Base-by-base conservation (phyloP, 345 rosid genomes). In the Arabis alpina region DNA sequence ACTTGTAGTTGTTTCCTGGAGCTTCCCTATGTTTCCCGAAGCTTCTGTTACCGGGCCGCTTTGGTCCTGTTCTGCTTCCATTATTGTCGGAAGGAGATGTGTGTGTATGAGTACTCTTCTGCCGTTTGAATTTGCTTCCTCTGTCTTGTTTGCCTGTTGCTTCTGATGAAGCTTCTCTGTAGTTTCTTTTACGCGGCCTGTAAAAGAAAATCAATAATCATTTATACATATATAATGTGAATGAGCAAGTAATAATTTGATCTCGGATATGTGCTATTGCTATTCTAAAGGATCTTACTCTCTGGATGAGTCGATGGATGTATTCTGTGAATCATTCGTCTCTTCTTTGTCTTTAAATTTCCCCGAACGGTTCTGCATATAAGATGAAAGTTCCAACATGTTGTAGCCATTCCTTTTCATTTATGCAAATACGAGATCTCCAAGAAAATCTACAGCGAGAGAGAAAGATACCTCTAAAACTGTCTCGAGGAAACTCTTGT, bases 361-460 rank as follows among this genome's bases (percentile, higher is more conserved):
- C 39, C 78, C 80, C 45, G 73, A 79, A 37, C 91, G 93, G 75
- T 91, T 87, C 98, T 93, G 87, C 80, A 82, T 52, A 68, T 63
- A 51, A 76, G 48, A 64, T 15, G 8, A 34, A 28, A 41, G 13
- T 64, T 59, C 1, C 32, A 47, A 64, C 36, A 51, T 34, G 51
- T 27, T 60, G 25, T 12, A 51, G 5, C 42, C 51, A 4, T 27
- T 36, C 53, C 14, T 12, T 25, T 54, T 10, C 24, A 40, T 3
- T 25, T 42, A 63, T 11, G 54, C 39, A n/a, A 73, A 27, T 8
- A 36, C 7, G 6, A 74, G 40, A 60, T 34, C 13, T 54, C 19
- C 66, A 66, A 24, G 10, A 24, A 25, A 42, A 28, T 2, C 49
- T 27, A 13, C 12, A 54, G 28, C 55, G 48, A 41, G n/a, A 34